These are phyloP conservation scores for Magnaporthales sp. DNA, from an alignment of 2,329 filamentous ascomycete genomes.

Conservation along the genomic window DNA sequence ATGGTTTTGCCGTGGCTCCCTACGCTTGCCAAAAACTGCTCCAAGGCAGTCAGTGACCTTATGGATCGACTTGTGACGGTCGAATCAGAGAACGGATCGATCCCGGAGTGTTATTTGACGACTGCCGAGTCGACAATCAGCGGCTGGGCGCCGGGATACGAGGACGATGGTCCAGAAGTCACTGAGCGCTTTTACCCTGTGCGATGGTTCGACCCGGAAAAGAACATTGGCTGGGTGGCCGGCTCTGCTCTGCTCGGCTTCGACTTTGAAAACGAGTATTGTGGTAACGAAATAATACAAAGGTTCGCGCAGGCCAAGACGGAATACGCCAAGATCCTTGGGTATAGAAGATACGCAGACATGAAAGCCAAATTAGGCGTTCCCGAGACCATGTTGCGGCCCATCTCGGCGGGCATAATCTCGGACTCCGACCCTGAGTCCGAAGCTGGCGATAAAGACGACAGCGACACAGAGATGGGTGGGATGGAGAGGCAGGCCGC, in stretches of 20 bases:
- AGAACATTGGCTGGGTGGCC: background rate
- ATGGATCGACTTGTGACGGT: background rate
- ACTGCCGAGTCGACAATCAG: background rate
- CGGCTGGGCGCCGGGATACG: background rate
- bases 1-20: background rate
- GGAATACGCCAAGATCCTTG: background rate
- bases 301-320: background rate
- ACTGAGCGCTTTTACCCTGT: slow-evolving; percentile 20
- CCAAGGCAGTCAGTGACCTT: background rate
- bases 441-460: background rate
- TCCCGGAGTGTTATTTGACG: background rate
- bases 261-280: background rate
- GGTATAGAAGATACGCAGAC: slow-evolving; percentile 3
- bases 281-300: background rate
- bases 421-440: background rate
- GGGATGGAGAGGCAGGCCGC: background rate
- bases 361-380: background rate
- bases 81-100: background rate
- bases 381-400: background rate
- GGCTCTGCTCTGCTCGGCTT: background rate
- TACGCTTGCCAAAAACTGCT: background rate
- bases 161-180: slow-evolving; percentile 22
- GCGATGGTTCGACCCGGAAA: background rate
- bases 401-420: background rate
- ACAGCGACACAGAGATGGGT: background rate